Conservation (phyloP, 2,329 filamentous ascomycete species). For the Penicillium freii region DNA sequence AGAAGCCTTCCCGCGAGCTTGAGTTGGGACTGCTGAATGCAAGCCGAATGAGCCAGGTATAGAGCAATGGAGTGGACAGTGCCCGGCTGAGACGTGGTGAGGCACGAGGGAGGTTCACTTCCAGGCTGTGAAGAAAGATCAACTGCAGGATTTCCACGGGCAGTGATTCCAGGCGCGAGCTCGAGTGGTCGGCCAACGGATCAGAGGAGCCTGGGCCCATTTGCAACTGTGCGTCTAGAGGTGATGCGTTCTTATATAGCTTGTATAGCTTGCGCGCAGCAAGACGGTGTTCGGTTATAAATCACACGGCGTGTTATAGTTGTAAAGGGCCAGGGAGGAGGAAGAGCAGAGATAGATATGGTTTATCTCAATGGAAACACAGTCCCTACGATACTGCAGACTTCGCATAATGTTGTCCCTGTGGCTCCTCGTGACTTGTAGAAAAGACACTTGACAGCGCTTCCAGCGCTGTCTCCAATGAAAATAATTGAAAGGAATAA, state of each 20-base stretch:
- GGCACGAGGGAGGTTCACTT: constrained; percentile 47
- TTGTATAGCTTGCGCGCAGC: neutral
- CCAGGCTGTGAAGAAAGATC: constrained; percentile 52
- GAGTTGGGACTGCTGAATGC: constrained; percentile 43
- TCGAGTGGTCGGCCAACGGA: constrained; percentile 4
- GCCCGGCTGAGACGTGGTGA: constrained; percentile 43
- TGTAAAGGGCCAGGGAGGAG: neutral
- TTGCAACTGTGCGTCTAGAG: constrained; percentile 6
- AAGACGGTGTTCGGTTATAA: neutral
- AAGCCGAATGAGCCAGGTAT: constrained; percentile 45
- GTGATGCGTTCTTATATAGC: neutral
- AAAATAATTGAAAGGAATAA: neutral
- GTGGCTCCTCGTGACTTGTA: neutral
- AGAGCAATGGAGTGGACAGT: constrained; percentile 43
- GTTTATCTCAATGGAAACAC: constrained; percentile 9
- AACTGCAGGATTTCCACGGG: constrained; percentile 51
- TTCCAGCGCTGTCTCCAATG: neutral
- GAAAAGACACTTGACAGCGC: neutral
- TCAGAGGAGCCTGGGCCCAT: constrained; percentile 16
- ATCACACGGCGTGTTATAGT: neutral
- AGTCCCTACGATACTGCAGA: constrained; percentile 1
- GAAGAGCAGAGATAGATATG: neutral
- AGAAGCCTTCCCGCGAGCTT: constrained; percentile 32
- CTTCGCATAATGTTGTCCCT: neutral
- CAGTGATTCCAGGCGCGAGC: constrained; percentile 44